Percentiles rank a stretch among this genome's conserved stretches.
Evolutionary conservation across 31 red algal species (phyloP).

Genomic region (Asparagopsis taxiformis): DNA sequence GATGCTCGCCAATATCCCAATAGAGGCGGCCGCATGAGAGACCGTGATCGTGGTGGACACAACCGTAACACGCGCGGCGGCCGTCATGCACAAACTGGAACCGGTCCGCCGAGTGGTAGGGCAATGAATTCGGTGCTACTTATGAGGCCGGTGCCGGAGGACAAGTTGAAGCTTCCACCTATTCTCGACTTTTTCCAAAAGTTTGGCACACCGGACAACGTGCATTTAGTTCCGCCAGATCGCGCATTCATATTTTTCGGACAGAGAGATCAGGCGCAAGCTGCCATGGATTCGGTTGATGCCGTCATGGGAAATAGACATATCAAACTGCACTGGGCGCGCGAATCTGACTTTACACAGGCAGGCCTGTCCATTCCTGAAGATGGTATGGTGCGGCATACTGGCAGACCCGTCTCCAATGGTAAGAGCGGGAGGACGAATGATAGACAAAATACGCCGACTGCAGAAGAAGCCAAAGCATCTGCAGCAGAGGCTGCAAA

Average conservation of each 20-base stretch:
- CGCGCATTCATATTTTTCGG: constrained; percentile 65
- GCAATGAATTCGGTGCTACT: constrained; percentile 54
- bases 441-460: too few species aligned
- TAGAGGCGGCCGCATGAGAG: too few species aligned
- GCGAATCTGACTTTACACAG: constrained; percentile 42
- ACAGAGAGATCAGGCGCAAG: constrained; percentile 28
- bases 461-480: too few species aligned
- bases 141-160: constrained; percentile 53
- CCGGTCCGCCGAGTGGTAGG: background rate
- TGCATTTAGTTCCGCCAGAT: constrained; percentile 65
- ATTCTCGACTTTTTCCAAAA: constrained; percentile 64
- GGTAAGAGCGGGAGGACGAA: too few species aligned
- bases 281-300: constrained; percentile 68
- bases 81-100: too few species aligned
- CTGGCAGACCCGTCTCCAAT: too few species aligned
- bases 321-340: constrained; percentile 57
- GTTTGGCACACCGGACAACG: constrained; percentile 59
- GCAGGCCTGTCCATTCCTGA: constrained; percentile 26
- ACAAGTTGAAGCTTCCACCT: constrained; percentile 67
- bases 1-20: too few species aligned
- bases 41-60: too few species aligned
- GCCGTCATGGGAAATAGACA: constrained; percentile 92
- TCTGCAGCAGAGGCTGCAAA: background rate
- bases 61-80: too few species aligned
- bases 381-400: constrained; percentile 24